A percentile compares a stretch with the other conserved stretches of the same genome.
phyloP scores from a whole-genome alignment of 1,284 basidiomycete species.

The Tranzscheliella williamsii region DNA sequence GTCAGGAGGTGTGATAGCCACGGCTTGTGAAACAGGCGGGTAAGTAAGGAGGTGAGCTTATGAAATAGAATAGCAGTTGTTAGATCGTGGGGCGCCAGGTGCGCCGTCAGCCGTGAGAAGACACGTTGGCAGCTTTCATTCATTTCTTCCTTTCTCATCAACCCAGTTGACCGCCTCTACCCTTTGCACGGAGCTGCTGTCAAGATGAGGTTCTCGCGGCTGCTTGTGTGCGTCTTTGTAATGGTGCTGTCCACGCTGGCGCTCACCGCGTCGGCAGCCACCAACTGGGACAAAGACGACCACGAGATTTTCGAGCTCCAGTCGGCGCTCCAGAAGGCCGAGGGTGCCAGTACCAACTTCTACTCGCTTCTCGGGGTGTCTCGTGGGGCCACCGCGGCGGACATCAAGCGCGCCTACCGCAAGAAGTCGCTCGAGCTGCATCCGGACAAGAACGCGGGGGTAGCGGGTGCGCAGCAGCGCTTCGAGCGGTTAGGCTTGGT shows the following conservation, averaged over 20 bases:
- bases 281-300: constrained; percentile 51
- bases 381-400: constrained; percentile 16
- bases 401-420: constrained; percentile 56
- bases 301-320: constrained; percentile 60
- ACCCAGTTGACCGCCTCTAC: no score
- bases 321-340: constrained; percentile 40
- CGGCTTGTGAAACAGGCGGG: no score
- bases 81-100: no score
- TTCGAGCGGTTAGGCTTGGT: constrained; percentile 57
- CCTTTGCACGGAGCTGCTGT: no score
- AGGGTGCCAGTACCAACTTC: constrained; percentile 44
- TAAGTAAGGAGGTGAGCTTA: no score
- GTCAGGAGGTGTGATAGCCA: no score
- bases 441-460: constrained; percentile 54
- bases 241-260: constrained; percentile 14
- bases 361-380: constrained; percentile 52
- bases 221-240: constrained; percentile 7
- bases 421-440: constrained; percentile 55
- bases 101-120: no score
- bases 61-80: no score
- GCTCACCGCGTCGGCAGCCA: constrained; percentile 8
- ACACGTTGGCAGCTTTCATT: no score
- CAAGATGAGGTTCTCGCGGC: constrained; percentile 13
- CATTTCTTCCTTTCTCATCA: no score
- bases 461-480: constrained; percentile 39